Evolutionary conservation across 257 asterid genomes (phyloP), one percentile per base, ranked within the genome.

Genomic region (Solanum clarkiae): DNA sequence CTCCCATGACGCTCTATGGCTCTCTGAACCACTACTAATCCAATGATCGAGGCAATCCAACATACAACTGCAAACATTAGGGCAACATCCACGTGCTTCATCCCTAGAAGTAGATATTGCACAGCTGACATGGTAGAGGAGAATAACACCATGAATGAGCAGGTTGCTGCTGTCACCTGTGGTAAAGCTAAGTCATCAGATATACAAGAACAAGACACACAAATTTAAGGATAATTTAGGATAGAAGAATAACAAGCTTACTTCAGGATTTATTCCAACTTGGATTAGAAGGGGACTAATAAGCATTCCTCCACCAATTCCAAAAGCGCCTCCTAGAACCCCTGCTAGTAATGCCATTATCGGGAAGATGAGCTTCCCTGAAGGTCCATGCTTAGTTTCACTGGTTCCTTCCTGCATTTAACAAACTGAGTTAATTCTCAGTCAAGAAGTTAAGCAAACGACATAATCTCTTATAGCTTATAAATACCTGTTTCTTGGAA

Each of bases 281-380:
- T 94, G 96, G 84, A 96, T 92, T 86, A 96, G 94, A 63, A 96
- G 90, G 15, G 98, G 98, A 88, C 96, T 93, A 74, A 92, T 93
- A 44, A 96, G 93, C 98, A 95, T 96, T 16, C 99, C 99, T 9
- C 98, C 99, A 71, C 99, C 99, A 68, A 96, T 92, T 56, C 99
- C 98, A 70, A 95, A 95, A 75, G 93, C 82, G 14, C 99, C 98
- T 36, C 99, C 99, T 6, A 95, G 88, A 84, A 86, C 86, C 81
- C 99, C 99, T 0, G 97, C 98, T 51, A 95, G 75, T 16, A 96
- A 90, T 49, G 98, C 95, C 98, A 95, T 92, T 80, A 88, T n/a
- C 2, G 99, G 98, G 87, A 96, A 94, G 20, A 90, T 26, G 51
- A 91, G 79, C 87, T 86, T 89, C 53, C 85, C 84, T 45, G 87